Evolutionary conservation across 768 basidiomycete species (phyloP).

Genomic region (Amanita inopinata): DNA sequence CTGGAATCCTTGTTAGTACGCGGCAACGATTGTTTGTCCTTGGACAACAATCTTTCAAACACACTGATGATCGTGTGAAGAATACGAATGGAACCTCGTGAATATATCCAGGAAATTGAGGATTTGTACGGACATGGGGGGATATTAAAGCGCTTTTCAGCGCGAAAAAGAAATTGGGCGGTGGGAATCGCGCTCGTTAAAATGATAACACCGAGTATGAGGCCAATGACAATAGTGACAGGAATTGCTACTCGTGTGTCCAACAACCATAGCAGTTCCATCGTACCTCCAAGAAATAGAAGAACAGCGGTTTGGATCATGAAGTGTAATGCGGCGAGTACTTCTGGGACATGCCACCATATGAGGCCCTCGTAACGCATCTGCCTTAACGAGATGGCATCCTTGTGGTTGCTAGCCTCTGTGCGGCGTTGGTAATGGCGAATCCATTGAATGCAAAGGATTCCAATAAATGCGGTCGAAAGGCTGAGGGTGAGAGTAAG

Average conservation of each 20-base stretch:
- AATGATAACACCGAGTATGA: slow-evolving; percentile 14
- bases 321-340: slow-evolving; percentile 20
- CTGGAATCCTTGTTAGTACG: not conserved
- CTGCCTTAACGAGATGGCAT: slow-evolving; percentile 16
- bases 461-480: slow-evolving; percentile 13
- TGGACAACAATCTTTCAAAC: not conserved
- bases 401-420: slow-evolving; percentile 8
- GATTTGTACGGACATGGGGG: slow-evolving; percentile 21
- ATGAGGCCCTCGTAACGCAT: slow-evolving; percentile 21
- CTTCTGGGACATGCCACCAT: slow-evolving; percentile 20
- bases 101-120: slow-evolving; percentile 17
- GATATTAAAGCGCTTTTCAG: not conserved
- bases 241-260: slow-evolving; percentile 14
- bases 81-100: not conserved
- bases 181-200: slow-evolving; percentile 18
- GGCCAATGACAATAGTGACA: slow-evolving; percentile 14
- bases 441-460: slow-evolving; percentile 18
- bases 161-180: slow-evolving; percentile 12
- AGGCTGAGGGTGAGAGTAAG: slow-evolving; percentile 15
- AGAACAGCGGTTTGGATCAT: slow-evolving; percentile 21
- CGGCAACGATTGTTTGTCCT: not conserved
- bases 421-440: slow-evolving; percentile 15
- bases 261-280: slow-evolving; percentile 20
- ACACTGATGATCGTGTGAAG: not conserved
- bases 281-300: slow-evolving; percentile 21